Base-by-base conservation (phyloP, 164 flowering plant genomes). In the Aristolochia contorta region DNA sequence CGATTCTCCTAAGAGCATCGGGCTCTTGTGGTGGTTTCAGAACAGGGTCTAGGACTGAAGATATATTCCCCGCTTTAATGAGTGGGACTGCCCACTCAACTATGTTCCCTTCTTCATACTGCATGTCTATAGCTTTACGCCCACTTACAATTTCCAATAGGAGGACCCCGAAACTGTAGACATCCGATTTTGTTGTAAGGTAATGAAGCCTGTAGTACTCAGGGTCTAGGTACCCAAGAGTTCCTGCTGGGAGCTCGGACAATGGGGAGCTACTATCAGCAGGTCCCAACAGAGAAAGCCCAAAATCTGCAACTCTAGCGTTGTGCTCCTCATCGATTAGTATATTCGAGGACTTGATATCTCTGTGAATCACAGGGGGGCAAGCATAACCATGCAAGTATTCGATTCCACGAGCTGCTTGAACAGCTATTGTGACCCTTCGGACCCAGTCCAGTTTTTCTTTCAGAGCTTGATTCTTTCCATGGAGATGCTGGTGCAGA, bases 51-150 rank as follows among this genome's bases (percentile, higher is more conserved):
- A 93, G 63, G 41, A 93, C 69, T 12, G 85, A 65, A 5, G 77
- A 57, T 24, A 90, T 47, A 9, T 86, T 86, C 16, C 95, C 91
- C 0, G 80, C 48, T 74, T 85, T 90, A 66, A 93, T 84, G 70
- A 80, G 64, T 8, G 97, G 99, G n/a, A 86, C 99, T 18, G 95
- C 96, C 97, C 97, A 93, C 70, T 93, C 96, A 3, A 93, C 99
- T 64, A 88, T 80, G 43, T 93, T 93, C 13, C 96, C 92, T 62
- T 90, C 91, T 50, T 88, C 95, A 32, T 62, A 89, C 63, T 82
- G 84, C 95, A 87, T 90, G 51, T 90, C 97, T 16, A 90, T 90
- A 23, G 97, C 99, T 67, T 86, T 90, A 23, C 96, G 70, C 4
- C 96, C 96, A 60, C 95, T 88, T 6, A 93, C 68, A 46, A 90